Base-by-base conservation (phyloP, 768 basidiomycete genomes). In the Lentinula sp. region DNA sequence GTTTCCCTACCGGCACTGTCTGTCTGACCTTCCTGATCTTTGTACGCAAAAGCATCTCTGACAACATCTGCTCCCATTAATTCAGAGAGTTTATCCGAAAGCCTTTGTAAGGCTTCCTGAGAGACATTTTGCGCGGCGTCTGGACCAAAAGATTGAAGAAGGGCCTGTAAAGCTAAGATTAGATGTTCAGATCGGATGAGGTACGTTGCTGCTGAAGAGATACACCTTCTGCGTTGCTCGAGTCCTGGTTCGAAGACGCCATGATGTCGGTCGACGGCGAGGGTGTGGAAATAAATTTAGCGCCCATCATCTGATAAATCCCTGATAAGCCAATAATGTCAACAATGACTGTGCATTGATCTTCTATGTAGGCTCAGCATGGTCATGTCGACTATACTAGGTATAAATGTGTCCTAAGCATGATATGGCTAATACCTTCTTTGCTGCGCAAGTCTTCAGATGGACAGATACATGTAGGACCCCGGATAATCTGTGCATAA, bases 11-110 rank as follows among this genome's bases (percentile, higher is more conserved):
- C 15, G 23, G 50, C 32, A 40, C 10, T 21, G 4, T 9, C 7
- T 23, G 32, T 82, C 61, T 84, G 80, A 58, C 75, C 75, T 55
- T n/a, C 32, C 39, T 40, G 45, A 42, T 52, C 59, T 5, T 31
- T 52, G 37, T 63, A 72, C 55, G 75, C 74, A 7, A 70, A 66
- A 53, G 67, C 66, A 28, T 67, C 72, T 43, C 69, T 67, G 48
- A 69, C 63, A 3, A 68, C 75, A 52, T 78, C 76, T 43, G 73
- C 76, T 13, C 80, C 83, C 21, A 87, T 73, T 16, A 91, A 68
- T 64, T 89, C 79, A 16, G 74, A 76, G 11, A 91, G 74, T 69
- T 81, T 87, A 59, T 84, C 78, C 2, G 87, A 84, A 23, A 91
- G 69, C 62, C 74, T 80, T 61, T 74, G 72, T 21, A 84, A 70